Evolutionary conservation across 2,329 filamentous ascomycete genomes (phyloP), one percentile per base, ranked within the genome.

Genomic region (Sphaerulina vaccinii): DNA sequence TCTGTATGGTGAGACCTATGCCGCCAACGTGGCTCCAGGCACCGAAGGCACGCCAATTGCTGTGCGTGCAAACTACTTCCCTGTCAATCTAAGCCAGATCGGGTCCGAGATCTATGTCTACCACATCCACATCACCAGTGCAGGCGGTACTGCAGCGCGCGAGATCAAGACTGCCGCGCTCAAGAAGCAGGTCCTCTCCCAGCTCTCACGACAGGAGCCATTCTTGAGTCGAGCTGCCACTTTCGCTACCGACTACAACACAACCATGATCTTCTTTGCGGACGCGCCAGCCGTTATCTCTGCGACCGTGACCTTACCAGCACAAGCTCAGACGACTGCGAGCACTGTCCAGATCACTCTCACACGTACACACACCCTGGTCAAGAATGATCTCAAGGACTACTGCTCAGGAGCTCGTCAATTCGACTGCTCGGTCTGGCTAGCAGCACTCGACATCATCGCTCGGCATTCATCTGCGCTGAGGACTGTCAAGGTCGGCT

Each of bases 401-500:
- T 37, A 15, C 7, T 11, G 22, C 9, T 7, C 9, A 8, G 43
- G 43, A 22, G 10, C 21, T 11, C 11, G 5, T 5, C 32, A 9
- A 9, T 18, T 18, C 1, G 32, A 46, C 19, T 15, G 6, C 13
- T 32, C 22, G 8, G 16, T 19, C 1, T 46, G 9, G 6, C 18
- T 46, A 19, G 24, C 9, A 2, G 43, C 49, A 1, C 22, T 51
- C 36, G 52, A 52, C 19, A 40, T 49, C 7, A 19, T 55, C 11
- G 41, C 42, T 2, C 29, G 43, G 16, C 37, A 46, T 22, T 16
- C 44, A 10, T 43, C 43, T 4, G 43, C 38, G 1, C 23, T 24
- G n/a, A 32, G 7, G 2, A 29, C 24, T 9, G 45, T 39, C 15
- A 35, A 24, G 19, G 48, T 48, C 22, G 36, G 43, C 4, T 10